Conservation (phyloP, 805 yeast genomes). For the Sugiyamaella boreocaroliniensis region DNA sequence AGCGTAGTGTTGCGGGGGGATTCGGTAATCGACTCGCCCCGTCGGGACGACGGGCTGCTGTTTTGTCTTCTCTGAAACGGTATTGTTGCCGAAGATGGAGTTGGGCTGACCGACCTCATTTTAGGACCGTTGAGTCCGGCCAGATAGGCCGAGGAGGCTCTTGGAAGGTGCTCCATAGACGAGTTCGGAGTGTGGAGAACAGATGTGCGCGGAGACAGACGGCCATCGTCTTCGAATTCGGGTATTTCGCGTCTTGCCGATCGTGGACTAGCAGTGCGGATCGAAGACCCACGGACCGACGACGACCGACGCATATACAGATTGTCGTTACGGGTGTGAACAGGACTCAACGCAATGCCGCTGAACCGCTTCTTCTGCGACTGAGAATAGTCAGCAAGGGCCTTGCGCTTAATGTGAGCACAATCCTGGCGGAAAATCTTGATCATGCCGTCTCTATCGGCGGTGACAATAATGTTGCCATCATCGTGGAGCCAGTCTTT, state of each 20-base stretch:
- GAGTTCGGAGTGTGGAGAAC: not conserved
- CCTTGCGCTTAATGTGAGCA: constrained; percentile 38
- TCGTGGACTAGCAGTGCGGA: constrained; percentile 8
- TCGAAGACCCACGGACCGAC: constrained; percentile 8
- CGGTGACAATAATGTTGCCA: constrained; percentile 56
- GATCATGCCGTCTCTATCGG: constrained; percentile 67
- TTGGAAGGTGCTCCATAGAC: not conserved
- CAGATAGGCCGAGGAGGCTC: constrained; percentile 1
- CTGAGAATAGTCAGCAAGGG: constrained; percentile 9
- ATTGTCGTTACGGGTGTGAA: constrained; percentile 17
- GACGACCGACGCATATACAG: constrained; percentile 11
- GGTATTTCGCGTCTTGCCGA: not conserved
- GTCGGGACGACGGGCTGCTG: not conserved
- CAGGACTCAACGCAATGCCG: constrained; percentile 18
- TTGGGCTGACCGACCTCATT: constrained; percentile 5
- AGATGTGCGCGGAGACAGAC: not conserved
- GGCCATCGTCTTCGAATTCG: not conserved
- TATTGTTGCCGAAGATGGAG: not conserved
- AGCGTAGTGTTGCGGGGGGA: not conserved
- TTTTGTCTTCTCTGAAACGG: not conserved
- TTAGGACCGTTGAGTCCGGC: constrained; percentile 2
- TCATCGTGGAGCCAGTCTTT: constrained; percentile 17
- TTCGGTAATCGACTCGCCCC: not conserved
- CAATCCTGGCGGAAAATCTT: constrained; percentile 77
- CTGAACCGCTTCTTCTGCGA: constrained; percentile 17